phyloP scores from a whole-genome alignment of 2,329 filamentous ascomycete species.

The Byssoonygena ceratinophila region DNA sequence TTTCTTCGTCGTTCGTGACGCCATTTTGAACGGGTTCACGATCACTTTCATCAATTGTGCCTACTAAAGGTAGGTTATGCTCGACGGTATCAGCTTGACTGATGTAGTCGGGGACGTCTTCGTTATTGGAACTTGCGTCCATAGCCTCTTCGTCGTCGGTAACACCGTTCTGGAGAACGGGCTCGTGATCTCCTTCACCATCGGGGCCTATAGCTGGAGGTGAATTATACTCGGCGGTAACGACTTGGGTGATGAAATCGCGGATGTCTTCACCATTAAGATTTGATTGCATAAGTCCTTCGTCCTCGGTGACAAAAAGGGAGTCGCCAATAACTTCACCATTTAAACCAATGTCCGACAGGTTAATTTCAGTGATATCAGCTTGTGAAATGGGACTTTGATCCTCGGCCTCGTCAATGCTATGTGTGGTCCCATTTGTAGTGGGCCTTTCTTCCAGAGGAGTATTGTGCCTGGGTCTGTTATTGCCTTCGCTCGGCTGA shows the following conservation, averaged over 20 bases:
- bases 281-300: too few relatives aligned
- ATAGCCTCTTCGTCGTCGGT: neutral
- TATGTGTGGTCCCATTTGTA: neutral
- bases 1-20: too few relatives aligned
- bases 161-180: neutral
- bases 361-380: too few relatives aligned
- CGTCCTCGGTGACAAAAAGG: too few relatives aligned
- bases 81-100: neutral
- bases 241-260: neutral
- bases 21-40: too few relatives aligned
- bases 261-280: too few relatives aligned
- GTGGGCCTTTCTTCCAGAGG: neutral
- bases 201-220: neutral
- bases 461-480: neutral
- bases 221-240: neutral
- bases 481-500: neutral
- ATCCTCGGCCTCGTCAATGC: neutral
- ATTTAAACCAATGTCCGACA: too few relatives aligned
- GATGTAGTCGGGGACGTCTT: neutral
- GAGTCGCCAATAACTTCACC: too few relatives aligned
- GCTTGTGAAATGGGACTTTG: neutral
- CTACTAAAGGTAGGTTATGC: neutral
- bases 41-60: too few relatives aligned
- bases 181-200: neutral
- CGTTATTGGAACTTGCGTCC: neutral